Conservation (phyloP, 1,284 basidiomycete species). For the Lentinula novae-zelandiae region DNA sequence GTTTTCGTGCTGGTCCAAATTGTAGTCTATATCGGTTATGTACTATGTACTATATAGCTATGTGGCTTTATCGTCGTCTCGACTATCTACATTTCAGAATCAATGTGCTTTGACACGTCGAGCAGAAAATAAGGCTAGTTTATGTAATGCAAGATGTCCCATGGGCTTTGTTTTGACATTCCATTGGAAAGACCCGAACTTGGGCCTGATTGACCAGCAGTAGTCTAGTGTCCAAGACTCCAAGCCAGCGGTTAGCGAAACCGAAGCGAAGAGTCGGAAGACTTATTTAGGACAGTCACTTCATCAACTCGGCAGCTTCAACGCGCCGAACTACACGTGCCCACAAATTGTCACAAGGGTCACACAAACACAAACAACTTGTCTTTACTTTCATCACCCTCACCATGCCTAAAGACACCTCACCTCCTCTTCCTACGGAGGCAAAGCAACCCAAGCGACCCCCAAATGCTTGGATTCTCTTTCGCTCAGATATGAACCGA, state of each 20-base stretch:
- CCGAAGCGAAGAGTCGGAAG: too few species aligned
- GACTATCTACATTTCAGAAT: too few species aligned
- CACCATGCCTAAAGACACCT: slow-evolving; percentile 1
- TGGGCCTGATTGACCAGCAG: too few species aligned
- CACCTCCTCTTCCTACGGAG: slow-evolving; percentile 1
- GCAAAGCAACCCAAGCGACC: slow-evolving; percentile 59
- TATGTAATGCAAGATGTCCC: too few species aligned
- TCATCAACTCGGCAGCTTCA: background rate
- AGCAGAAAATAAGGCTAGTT: too few species aligned
- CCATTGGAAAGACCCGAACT: too few species aligned
- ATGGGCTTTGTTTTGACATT: too few species aligned
- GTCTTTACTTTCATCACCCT: slow-evolving; percentile 15
- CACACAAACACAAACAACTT: background rate
- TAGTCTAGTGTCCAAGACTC: too few species aligned
- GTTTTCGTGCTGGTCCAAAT: slow-evolving; percentile 3
- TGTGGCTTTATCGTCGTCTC: background rate
- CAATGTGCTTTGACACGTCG: too few species aligned
- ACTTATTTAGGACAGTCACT: too few species aligned
- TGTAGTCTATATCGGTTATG: slow-evolving; percentile 8
- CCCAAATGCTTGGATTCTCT: slow-evolving; percentile 92
- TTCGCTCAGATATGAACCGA: slow-evolving; percentile 66
- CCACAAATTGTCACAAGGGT: background rate
- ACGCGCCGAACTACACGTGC: background rate
- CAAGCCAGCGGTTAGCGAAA: too few species aligned
- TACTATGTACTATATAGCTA: background rate